Percentiles rank a stretch among this genome's conserved stretches.
phyloP scores from a whole-genome alignment of 179 eudicot genomes.

The Gypsophila paniculata region DNA sequence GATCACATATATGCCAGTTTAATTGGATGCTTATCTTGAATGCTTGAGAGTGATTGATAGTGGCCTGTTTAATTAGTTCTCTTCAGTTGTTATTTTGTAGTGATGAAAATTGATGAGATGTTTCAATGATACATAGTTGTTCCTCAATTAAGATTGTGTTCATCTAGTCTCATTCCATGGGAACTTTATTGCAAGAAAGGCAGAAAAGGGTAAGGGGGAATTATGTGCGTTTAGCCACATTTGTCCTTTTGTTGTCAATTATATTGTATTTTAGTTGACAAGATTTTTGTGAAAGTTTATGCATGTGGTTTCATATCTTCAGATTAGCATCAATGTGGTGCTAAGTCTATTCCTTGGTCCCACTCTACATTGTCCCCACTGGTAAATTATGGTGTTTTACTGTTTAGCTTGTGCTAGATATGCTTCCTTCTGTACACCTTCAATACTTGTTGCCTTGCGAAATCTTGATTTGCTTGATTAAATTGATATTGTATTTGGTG shows the following conservation, averaged over 20 bases:
- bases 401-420: neutral
- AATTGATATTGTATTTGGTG: neutral
- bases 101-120: slow-evolving; percentile 14
- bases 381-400: slow-evolving; percentile 10
- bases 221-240: slow-evolving; percentile 16
- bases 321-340: slow-evolving; percentile 17
- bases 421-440: no score
- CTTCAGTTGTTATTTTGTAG: neutral
- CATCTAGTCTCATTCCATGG: slow-evolving; percentile 21
- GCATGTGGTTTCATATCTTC: slow-evolving; percentile 15
- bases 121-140: slow-evolving; percentile 20
- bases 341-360: slow-evolving; percentile 15
- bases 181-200: slow-evolving; percentile 20
- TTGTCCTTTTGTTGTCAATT: slow-evolving; percentile 14
- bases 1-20: slow-evolving; percentile 24
- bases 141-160: slow-evolving; percentile 19
- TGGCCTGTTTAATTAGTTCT: slow-evolving; percentile 25
- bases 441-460: neutral
- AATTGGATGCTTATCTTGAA: slow-evolving; percentile 31
- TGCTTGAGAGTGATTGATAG: slow-evolving; percentile 23
- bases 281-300: slow-evolving; percentile 9
- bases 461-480: neutral
- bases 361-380: slow-evolving; percentile 12
- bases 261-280: slow-evolving; percentile 12
- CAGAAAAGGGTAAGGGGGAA: slow-evolving; percentile 17